phyloP scores from a whole-genome alignment of 306 rosid genomes.

The Alnus rubra region DNA sequence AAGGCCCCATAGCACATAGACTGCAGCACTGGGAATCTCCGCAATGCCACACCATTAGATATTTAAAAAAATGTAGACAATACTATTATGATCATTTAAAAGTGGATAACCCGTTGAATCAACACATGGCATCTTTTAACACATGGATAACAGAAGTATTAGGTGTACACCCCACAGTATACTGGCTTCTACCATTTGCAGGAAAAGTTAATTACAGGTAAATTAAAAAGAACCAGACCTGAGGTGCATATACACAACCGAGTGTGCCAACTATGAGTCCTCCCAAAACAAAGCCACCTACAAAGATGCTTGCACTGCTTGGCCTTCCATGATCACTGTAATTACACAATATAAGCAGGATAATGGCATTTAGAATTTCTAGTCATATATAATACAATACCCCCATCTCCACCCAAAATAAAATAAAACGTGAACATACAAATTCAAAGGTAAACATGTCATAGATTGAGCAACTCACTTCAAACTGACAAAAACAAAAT shows the following conservation, averaged over 20 bases:
- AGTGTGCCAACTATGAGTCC: constrained; percentile 91
- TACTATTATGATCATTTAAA: neutral
- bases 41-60: neutral
- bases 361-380: constrained; percentile 28
- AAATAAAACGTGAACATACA: neutral
- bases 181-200: constrained; percentile 21
- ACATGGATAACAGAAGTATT: constrained; percentile 10
- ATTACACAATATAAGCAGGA: constrained; percentile 31
- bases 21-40: neutral
- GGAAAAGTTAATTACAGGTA: constrained; percentile 8
- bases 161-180: constrained; percentile 11
- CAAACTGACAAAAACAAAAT: neutral
- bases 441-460: neutral
- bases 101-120: neutral
- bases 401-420: neutral
- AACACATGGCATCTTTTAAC: neutral
- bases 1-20: neutral
- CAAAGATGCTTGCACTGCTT: constrained; percentile 72
- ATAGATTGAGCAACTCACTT: neutral
- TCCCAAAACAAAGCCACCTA: constrained; percentile 93
- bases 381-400: neutral
- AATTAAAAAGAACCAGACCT: constrained; percentile 44
- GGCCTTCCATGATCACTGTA: constrained; percentile 71
- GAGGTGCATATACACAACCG: constrained; percentile 95
- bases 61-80: neutral